Evolutionary conservation across 495 filamentous ascomycete genomes (phyloP).

Genomic region (Aspergillus heteromorphus): DNA sequence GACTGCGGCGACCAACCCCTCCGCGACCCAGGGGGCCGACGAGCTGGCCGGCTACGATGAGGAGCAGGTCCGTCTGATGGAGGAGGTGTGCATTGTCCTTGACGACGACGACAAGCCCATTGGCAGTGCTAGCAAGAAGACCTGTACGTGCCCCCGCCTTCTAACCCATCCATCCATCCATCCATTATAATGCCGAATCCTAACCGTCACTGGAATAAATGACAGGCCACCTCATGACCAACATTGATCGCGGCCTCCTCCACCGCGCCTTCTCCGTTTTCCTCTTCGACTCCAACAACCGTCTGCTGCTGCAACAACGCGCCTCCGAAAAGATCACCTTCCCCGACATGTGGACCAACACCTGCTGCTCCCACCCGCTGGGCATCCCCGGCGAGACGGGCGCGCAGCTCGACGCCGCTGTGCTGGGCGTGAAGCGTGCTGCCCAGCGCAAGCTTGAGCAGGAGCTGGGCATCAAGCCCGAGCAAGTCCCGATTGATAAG

Average conservation of each 20-base stretch:
- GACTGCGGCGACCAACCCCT: constrained; percentile 22
- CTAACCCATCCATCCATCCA: neutral
- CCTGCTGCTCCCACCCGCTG: constrained; percentile 96
- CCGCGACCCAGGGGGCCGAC: constrained; percentile 27
- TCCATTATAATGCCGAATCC: too few relatives aligned
- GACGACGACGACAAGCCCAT: constrained; percentile 92
- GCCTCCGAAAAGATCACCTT: constrained; percentile 98
- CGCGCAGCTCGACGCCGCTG: constrained; percentile 69
- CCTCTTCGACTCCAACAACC: constrained; percentile 85
- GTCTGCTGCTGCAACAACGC: constrained; percentile 90
- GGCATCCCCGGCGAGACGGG: constrained; percentile 90
- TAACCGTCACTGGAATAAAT: neutral
- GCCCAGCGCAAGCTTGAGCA: constrained; percentile 91
- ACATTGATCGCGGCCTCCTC: constrained; percentile 90
- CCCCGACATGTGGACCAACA: constrained; percentile 99
- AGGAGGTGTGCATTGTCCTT: constrained; percentile 96
- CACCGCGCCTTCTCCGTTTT: constrained; percentile 98
- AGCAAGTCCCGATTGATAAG: constrained; percentile 85
- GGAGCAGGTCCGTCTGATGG: constrained; percentile 96
- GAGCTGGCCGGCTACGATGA: constrained; percentile 85
- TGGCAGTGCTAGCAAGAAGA: constrained; percentile 96
- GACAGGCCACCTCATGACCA: constrained; percentile 94
- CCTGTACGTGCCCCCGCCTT: constrained; percentile 58
- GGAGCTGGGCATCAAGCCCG: constrained; percentile 84
- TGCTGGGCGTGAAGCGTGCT: constrained; percentile 81